These are phyloP conservation scores for Hansenula anomala DNA, from an alignment of 1,139 yeast genomes.

Conservation along the genomic window DNA sequence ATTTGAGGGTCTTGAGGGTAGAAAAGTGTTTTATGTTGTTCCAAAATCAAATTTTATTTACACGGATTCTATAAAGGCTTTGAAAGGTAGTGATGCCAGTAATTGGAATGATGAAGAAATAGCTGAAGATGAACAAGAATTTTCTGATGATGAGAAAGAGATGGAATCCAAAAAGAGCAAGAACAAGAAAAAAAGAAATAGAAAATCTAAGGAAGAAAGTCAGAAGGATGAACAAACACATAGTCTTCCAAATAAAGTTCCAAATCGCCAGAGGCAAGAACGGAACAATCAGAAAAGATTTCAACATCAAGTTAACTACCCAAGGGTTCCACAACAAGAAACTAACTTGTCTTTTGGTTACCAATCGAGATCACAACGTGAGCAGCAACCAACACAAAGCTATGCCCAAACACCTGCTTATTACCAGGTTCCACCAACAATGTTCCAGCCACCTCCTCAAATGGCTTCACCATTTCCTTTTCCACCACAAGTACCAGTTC, in stretches of 20 bases:
- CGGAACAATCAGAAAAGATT: background rate
- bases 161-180: conserved; percentile 36
- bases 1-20: conserved; percentile 46
- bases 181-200: conserved; percentile 53
- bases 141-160: conserved; percentile 89
- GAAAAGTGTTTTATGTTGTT: conserved; percentile 68
- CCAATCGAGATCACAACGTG: conserved; percentile 20
- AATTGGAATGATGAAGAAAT: conserved; percentile 93
- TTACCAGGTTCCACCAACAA: background rate
- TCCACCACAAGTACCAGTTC: conserved; percentile 10
- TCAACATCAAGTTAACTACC: background rate
- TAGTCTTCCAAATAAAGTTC: no score
- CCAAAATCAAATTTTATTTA: conserved; percentile 75
- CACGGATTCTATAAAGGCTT: conserved; percentile 62
- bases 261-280: no score
- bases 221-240: no score
- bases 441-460: conserved; percentile 3
- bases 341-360: conserved; percentile 8
- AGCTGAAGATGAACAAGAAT: conserved; percentile 90
- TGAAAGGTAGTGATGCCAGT: conserved; percentile 92
- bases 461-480: conserved; percentile 10
- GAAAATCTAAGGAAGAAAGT: conserved; percentile 27
- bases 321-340: conserved; percentile 9
- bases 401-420: no score
- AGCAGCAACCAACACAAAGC: no score